Conservation (phyloP, 208 protist genomes). For the Leishmania amazonensis region DNA sequence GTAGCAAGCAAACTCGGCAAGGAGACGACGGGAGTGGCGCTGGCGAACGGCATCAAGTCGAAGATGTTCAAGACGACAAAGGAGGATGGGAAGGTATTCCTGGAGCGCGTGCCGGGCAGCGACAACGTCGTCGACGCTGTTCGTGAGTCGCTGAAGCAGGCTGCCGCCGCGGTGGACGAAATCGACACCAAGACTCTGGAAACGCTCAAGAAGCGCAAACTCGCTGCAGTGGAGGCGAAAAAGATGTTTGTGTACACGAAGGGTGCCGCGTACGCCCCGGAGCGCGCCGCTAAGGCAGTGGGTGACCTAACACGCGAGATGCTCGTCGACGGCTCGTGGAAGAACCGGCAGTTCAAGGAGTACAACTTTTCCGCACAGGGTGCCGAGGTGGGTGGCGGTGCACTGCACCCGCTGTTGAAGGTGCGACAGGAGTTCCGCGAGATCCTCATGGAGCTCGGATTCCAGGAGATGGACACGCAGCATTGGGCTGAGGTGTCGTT, state of each 20-base stretch:
- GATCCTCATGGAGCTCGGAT: constrained; percentile 99
- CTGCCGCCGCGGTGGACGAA: constrained; percentile 20
- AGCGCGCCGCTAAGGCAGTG: constrained; percentile 72
- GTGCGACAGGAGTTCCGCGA: constrained; percentile 98
- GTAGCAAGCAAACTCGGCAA: constrained; percentile 64
- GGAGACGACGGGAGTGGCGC: constrained; percentile 66
- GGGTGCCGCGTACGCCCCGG: constrained; percentile 69
- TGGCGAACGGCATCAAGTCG: constrained; percentile 94
- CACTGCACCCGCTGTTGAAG: constrained; percentile 99
- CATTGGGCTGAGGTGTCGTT: constrained; percentile 99
- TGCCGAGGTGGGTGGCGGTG: constrained; percentile 84
- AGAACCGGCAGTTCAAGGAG: constrained; percentile 94
- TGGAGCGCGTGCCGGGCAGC: constrained; percentile 48
- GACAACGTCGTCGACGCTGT: constrained; percentile 39
- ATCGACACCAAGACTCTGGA: constrained; percentile 73
- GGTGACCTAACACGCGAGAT: constrained; percentile 96
- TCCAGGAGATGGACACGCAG: constrained; percentile 99
- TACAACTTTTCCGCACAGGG: constrained; percentile 97
- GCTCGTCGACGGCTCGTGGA: constrained; percentile 95
- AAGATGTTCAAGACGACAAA: constrained; percentile 93
- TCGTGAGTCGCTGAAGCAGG: constrained; percentile 44
- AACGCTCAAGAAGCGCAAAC: constrained; percentile 93
- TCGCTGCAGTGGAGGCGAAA: constrained; percentile 70
- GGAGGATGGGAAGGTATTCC: constrained; percentile 50
- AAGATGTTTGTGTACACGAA: constrained; percentile 89